Base-by-base conservation (phyloP, 441 rosid genomes). In the Adansonia rubrostipa region DNA sequence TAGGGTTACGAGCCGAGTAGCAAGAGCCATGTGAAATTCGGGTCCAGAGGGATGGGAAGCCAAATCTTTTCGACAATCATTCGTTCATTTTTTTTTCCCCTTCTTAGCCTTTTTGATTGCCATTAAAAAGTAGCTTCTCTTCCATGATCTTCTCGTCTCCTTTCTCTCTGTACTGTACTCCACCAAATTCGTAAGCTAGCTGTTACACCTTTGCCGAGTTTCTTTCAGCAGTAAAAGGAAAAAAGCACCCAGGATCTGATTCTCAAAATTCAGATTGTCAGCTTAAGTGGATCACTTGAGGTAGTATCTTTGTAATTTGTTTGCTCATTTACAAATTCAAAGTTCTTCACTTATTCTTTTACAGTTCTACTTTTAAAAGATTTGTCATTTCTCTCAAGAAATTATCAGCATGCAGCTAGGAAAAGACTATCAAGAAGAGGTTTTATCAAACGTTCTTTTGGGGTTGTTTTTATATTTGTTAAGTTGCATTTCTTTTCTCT, bases 11-110 rank as follows among this genome's bases (percentile, higher is more conserved):
- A 79, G 86, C 84, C 71, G 15, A 1, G 24, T 50, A 36, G 74
- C 74, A 22, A 50, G 57, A 70, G 71, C 88, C 91, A 83, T 79
- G 91, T 88, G 89, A 82, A 50, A n/a, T 81, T 76, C 57, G 66
- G 80, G 63, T 78, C 80, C 33, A 47, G 58, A 78, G 84, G 82
- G 50, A 85, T 87, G 87, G 88, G 78, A 58, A 42, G 61, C 76
- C 77, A n/a, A 57, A 9, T 76, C 24, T 74, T 71, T 77, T 56
- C 75, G 8, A 62, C 79, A 73, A 81, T 80, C 72, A 81, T 82
- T 78, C 78, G 48, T 17, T 77, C 13, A 9, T 45, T 4, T 67
- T 40, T 62, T 33, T 20, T 9, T 9, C 6, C 33, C 33, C 2
- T 28, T 28, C 33, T 0, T 7, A 2, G 15, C 15, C 6, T 54